Conservation (phyloP, 208 protist species). For the Polymyxa betae region DNA sequence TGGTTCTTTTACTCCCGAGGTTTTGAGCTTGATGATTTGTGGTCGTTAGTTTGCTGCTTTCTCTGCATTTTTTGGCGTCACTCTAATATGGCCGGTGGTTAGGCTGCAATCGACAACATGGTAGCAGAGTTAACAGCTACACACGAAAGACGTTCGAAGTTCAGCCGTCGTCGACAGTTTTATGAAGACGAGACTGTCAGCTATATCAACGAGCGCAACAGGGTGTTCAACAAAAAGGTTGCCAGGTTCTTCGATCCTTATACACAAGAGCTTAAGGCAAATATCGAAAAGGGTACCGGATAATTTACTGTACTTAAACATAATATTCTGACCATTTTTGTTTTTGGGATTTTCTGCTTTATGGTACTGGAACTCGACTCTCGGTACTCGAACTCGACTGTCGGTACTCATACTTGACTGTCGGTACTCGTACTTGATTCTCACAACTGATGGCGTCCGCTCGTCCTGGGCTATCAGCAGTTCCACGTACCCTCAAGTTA, state of each 20-base stretch:
- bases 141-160: conserved; percentile 15
- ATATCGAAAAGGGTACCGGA: conserved; percentile 64
- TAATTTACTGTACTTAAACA: conserved; percentile 32
- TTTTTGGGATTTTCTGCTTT: no score
- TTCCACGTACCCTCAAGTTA: no score
- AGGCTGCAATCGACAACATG: conserved; percentile 50
- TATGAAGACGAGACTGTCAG: conserved; percentile 62
- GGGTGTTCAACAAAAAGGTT: conserved; percentile 67
- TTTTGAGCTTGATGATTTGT: no score
- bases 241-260: conserved; percentile 63
- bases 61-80: neutral
- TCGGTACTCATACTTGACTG: no score
- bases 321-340: no score
- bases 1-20: no score
- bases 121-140: conserved; percentile 54
- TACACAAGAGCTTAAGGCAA: conserved; percentile 63
- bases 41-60: no score
- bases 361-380: no score
- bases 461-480: no score
- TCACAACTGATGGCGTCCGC: no score
- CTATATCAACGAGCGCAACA: conserved; percentile 68
- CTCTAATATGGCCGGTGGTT: neutral
- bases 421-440: no score
- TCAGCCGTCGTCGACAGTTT: conserved; percentile 60
- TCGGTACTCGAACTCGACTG: no score